Evolutionary conservation across 176 grass and related monocot genomes (phyloP).

Genomic region (Triticum aestivum): IWGSC_CS_RefSeq_v2.1 NC_057797.1:753847774-753848273

Average conservation of each 20-base stretch:
- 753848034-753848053: too few species aligned
- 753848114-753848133: too few species aligned
- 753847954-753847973: not conserved
- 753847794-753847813: too few species aligned
- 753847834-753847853: too few species aligned
- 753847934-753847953: not conserved
- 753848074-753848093: not conserved
- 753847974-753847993: conserved; percentile 19
- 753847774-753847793: too few species aligned
- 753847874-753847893: not conserved
- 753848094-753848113: not conserved
- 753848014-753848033: too few species aligned
- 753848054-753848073: not conserved
- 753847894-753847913: not conserved
- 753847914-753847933: not conserved
- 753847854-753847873: too few species aligned
- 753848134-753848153: too few species aligned
- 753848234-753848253: not conserved
- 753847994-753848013: conserved; percentile 16
- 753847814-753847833: too few species aligned
- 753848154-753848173: too few species aligned
- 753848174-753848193: too few species aligned
- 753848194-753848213: not conserved
- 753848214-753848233: not conserved
- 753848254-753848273: not conserved